Base-by-base conservation (phyloP, 2,329 filamentous ascomycete genomes). In the Sclerotinia subarctica region DNA sequence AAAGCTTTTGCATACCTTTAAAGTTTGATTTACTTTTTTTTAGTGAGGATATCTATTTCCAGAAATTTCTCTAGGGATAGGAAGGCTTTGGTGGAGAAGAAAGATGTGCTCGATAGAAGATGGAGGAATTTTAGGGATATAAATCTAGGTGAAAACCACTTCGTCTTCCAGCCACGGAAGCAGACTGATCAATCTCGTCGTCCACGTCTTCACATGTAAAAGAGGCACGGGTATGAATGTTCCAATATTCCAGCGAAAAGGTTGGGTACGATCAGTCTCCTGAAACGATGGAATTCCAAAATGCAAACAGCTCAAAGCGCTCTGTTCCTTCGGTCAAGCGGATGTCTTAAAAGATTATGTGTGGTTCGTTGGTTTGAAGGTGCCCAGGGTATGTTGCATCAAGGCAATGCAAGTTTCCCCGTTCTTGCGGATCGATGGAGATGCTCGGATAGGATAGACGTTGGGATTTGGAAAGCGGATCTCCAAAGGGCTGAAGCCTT, bases 321-420 rank as follows among this genome's bases (percentile, higher is more conserved):
- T 35, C 19, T 32, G n/a, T 44, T 47, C 46, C 47, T 49, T 60
- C 64, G 64, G 65, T 52, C 65, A 67, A 67, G 35, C 65, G 65
- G 65, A 62, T 66, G 59, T 53, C n/a, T n/a, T n/a, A 35, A 26
- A 53, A 52, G 51, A 35, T 24, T 53, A 59, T 44, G 15, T 52
- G 58, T 11, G 29, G 26, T 62, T 54, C 19, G 46, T n/a, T 19
- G 65, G 5, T 29, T 53, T 13, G 35, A 53, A 32, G 56, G 35
- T 57, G 26, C 19, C 63, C 42, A 47, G 26, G 24, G 44, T 35
- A 46, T 29, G 35, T 57, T 47, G 62, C 51, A 19, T 56, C 24
- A 47, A 51, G 49, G 24, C 11, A 29, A 52, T 42, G 42, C 57
- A 47, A 32, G 24, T 59, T 47, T 32, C 42, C 57, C 42, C 19